phyloP scores from a whole-genome alignment of 2,329 filamentous ascomycete species.

The Penicillium janthinellum region DNA sequence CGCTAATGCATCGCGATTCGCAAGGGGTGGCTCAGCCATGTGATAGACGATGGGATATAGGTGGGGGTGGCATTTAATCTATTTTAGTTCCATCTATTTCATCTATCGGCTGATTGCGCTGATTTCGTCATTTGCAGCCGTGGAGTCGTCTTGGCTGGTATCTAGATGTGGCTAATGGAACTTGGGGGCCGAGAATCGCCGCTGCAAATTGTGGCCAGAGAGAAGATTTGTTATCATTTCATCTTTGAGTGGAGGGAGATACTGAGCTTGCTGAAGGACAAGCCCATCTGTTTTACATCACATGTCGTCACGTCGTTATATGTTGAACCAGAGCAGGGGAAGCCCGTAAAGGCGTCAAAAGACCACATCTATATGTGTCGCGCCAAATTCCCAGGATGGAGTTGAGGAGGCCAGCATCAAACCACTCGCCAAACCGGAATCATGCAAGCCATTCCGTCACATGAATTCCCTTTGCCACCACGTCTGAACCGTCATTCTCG shows the following conservation, averaged over 20 bases:
- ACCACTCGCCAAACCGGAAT: slow-evolving; percentile 1
- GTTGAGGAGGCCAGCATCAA: background rate
- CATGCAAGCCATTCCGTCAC: slow-evolving; percentile 35
- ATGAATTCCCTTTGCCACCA: slow-evolving; percentile 23
- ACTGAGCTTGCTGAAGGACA: background rate
- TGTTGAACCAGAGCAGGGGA: background rate
- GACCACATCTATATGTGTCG: background rate
- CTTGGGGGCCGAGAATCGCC: background rate
- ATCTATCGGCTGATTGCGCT: background rate
- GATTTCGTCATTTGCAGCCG: background rate
- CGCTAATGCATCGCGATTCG: background rate
- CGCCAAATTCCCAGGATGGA: background rate
- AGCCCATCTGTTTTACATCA: slow-evolving; percentile 7
- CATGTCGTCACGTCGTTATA: slow-evolving; percentile 15
- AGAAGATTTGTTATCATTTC: slow-evolving; percentile 13
- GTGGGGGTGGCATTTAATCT: background rate
- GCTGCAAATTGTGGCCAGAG: slow-evolving; percentile 2
- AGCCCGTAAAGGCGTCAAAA: background rate
- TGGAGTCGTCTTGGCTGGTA: too few species aligned
- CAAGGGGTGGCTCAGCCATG: background rate
- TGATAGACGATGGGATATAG: background rate
- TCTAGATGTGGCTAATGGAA: too few species aligned
- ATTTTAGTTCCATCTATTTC: background rate
- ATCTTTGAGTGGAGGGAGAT: slow-evolving; percentile 20
- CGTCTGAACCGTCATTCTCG: slow-evolving; percentile 26